Conservation (phyloP, 2,329 filamentous ascomycete genomes). For the Hypoxylon rubiginosum region DNA sequence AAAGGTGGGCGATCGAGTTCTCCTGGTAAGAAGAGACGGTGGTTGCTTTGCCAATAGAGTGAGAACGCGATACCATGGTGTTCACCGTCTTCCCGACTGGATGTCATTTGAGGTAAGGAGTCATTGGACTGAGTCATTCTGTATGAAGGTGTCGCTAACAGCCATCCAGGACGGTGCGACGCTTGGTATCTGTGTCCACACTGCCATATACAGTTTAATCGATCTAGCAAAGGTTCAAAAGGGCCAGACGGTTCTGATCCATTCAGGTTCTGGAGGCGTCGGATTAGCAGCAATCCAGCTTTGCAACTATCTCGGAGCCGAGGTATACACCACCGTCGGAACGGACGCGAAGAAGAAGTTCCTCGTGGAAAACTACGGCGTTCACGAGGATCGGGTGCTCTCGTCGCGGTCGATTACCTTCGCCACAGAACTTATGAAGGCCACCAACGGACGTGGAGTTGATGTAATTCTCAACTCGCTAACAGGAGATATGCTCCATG, state of each 20-base stretch:
- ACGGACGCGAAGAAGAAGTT: conserved; percentile 45
- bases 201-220: conserved; percentile 8
- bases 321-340: conserved; percentile 39
- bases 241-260: conserved; percentile 12
- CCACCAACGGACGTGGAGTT: conserved; percentile 48
- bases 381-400: conserved; percentile 53
- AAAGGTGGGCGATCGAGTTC: conserved; percentile 1
- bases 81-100: conserved; percentile 7
- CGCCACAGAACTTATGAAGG: conserved; percentile 40
- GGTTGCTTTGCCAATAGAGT: conserved; percentile 8
- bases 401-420: conserved; percentile 50
- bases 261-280: conserved; percentile 12
- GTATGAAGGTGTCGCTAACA: background rate
- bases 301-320: conserved; percentile 10
- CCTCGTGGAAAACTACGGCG: conserved; percentile 46
- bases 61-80: conserved; percentile 2
- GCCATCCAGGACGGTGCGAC: background rate
- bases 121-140: background rate
- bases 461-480: conserved; percentile 42
- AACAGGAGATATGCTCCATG: conserved; percentile 40
- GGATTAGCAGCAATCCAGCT: conserved; percentile 10
- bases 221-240: conserved; percentile 6
- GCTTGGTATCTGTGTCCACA: conserved; percentile 7
- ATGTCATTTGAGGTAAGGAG: conserved; percentile 6
- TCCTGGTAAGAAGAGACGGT: conserved; percentile 7